These are phyloP conservation scores for Aspergillus versicolor DNA, from an alignment of 2,329 filamentous ascomycete genomes.

Conservation along the genomic window DNA sequence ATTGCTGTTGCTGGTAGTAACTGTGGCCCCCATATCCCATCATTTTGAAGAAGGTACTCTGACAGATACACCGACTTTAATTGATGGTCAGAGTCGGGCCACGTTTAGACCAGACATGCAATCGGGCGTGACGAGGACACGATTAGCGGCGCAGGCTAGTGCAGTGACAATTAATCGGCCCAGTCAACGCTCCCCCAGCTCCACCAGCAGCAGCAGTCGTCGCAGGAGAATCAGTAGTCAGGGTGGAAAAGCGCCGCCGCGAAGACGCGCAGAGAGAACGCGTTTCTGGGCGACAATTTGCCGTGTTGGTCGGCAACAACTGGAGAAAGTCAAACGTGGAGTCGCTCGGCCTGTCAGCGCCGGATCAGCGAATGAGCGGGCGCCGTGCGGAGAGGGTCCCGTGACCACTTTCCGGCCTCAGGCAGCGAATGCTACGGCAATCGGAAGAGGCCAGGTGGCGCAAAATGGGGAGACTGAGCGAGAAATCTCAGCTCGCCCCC, in stretches of 20 bases:
- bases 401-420: conserved; percentile 2
- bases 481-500: conserved; percentile 13
- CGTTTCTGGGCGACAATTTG: conserved; percentile 1
- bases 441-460: conserved; percentile 8
- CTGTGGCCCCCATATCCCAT: conserved; percentile 36
- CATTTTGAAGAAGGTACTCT: conserved; percentile 25
- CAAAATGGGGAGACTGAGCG: conserved; percentile 6
- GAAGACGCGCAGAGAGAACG: conserved; percentile 9
- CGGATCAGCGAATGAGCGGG: conserved; percentile 3
- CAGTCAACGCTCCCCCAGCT: conserved; percentile 3
- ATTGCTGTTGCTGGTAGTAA: conserved; percentile 28
- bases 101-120: conserved; percentile 7
- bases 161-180: not conserved
- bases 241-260: conserved; percentile 5
- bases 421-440: conserved; percentile 12
- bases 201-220: conserved; percentile 9
- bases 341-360: not conserved
- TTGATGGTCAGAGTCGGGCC: conserved; percentile 1
- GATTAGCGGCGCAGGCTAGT: not conserved
- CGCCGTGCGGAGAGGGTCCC: not conserved
- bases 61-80: not conserved
- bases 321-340: not conserved
- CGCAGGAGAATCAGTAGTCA: not conserved
- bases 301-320: not conserved
- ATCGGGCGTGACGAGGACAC: not conserved